Evolutionary conservation across 352 stramenopile species (phyloP).

Genomic region (Pythium coloratum): DNA sequence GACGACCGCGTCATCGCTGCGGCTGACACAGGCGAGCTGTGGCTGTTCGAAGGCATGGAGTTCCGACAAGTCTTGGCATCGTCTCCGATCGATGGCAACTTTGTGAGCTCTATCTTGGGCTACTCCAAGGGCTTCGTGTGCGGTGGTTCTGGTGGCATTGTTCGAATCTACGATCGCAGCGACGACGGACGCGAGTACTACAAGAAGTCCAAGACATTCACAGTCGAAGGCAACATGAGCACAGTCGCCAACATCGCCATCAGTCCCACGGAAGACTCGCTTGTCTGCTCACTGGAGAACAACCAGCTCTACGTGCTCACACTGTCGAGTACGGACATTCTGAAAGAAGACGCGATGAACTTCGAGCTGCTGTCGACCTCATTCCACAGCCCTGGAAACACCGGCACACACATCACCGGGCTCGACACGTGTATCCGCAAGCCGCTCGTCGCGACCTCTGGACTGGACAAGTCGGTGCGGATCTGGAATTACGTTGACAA

Average conservation of each 20-base stretch:
- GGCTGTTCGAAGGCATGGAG: constrained; percentile 92
- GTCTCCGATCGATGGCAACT: constrained; percentile 77
- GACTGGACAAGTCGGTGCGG: constrained; percentile 88
- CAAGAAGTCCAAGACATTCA: constrained; percentile 89
- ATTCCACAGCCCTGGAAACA: constrained; percentile 79
- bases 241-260: constrained; percentile 85
- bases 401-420: constrained; percentile 84
- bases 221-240: constrained; percentile 78
- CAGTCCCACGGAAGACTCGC: constrained; percentile 87
- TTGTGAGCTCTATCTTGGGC: constrained; percentile 79
- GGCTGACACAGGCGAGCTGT: constrained; percentile 89
- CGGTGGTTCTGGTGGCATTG: constrained; percentile 66
- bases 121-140: constrained; percentile 92
- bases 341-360: constrained; percentile 94
- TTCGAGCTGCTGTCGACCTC: constrained; percentile 90
- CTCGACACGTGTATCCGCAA: constrained; percentile 93
- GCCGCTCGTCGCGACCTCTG: constrained; percentile 89
- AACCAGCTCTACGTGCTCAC: constrained; percentile 91
- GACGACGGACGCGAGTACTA: constrained; percentile 89
- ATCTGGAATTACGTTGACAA: constrained; percentile 96
- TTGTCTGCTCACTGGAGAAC: constrained; percentile 87
- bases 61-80: constrained; percentile 79
- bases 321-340: constrained; percentile 89
- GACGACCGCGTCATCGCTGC: constrained; percentile 91
- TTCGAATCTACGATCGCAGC: constrained; percentile 84